A percentile compares a stretch with the other conserved stretches of the same genome.
These are phyloP conservation scores for Bruguiera hainesii DNA, from an alignment of 441 rosid species.

Conservation along the genomic window DNA sequence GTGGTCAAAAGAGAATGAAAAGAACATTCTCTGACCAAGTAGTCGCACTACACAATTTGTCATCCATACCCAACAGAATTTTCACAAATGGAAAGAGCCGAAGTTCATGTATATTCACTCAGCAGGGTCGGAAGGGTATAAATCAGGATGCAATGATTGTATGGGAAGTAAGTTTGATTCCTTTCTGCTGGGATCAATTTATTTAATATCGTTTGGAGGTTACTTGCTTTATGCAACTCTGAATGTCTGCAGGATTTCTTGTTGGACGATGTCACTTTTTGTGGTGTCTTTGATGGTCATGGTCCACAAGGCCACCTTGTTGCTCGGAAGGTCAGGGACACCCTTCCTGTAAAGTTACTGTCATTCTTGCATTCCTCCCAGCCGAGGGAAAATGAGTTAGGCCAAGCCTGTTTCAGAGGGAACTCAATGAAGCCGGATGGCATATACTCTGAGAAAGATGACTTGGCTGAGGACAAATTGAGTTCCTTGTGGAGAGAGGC, in stretches of 20 bases:
- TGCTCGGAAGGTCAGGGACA: conserved; percentile 91
- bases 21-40: conserved; percentile 75
- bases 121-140: conserved; percentile 96
- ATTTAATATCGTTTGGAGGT: conserved; percentile 9
- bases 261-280: conserved; percentile 79
- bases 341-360: conserved; percentile 77
- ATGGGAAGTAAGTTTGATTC: conserved; percentile 82
- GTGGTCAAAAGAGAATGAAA: conserved; percentile 63
- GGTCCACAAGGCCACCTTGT: conserved; percentile 99
- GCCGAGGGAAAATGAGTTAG: conserved; percentile 48
- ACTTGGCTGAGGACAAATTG: conserved; percentile 53
- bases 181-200: conserved; percentile 7
- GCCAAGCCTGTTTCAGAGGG: conserved; percentile 51
- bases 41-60: conserved; percentile 51
- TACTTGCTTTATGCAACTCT: conserved; percentile 21
- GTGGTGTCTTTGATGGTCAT: conserved; percentile 98
- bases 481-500: conserved; percentile 84
- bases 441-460: conserved; percentile 56
- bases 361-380: conserved; percentile 53
- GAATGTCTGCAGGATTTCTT: conserved; percentile 68
- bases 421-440: conserved; percentile 48
- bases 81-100: conserved; percentile 78
- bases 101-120: conserved; percentile 88
- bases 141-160: conserved; percentile 99
- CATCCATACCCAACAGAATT: conserved; percentile 69